Evolutionary conservation across 2,329 filamentous ascomycete genomes (phyloP), one percentile per base, ranked within the genome.

Genomic region (Magnaporthiopsis poae): DNA sequence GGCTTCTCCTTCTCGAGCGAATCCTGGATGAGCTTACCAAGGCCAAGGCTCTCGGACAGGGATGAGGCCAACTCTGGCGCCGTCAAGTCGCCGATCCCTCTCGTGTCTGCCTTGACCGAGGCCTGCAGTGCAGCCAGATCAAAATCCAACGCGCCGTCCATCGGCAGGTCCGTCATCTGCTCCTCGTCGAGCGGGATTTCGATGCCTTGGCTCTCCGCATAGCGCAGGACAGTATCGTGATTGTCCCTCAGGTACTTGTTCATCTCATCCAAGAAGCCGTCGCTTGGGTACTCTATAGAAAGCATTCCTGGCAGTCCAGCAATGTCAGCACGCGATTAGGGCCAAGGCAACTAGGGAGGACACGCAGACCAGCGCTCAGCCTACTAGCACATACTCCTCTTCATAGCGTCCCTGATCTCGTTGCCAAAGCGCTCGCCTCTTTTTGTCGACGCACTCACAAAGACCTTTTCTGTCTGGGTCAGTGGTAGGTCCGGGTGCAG

Each of bases 341-440:
- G 60, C 60, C 21, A 61, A 9, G 8, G 18, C 7, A n/a, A n/a
- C 21, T 1, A 35, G 61, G 61, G 61, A 5, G 33, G 3, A 25
- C 3, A 31, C 27, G 60, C 25, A 33, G 15, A 36, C 33, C 12
- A 33, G 29, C 35, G 29, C 29, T 8, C 7, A 36, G 61, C 15
- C 15, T 7, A 12, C 11, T 33, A 15, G n/a, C 61, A 61, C 59
- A 35, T 39, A 60, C 60, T 65, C 36, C 64, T 65, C 35, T 65
- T 65, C 64, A 65, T 65, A 11, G 64, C 39, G n/a, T 81, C 74
- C 31, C 80, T 77, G 3, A 83, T 71, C 12, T 74, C 74, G 64
- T 74, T 76, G 9, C 84, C 80, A 11, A 79, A 77, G 21, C 73
- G 72, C 67, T 85, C 82, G 68, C 86, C 84, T 13, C 76, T 74